Conservation (phyloP, 495 filamentous ascomycete genomes). For the Podospora pseudopauciseta region DNA sequence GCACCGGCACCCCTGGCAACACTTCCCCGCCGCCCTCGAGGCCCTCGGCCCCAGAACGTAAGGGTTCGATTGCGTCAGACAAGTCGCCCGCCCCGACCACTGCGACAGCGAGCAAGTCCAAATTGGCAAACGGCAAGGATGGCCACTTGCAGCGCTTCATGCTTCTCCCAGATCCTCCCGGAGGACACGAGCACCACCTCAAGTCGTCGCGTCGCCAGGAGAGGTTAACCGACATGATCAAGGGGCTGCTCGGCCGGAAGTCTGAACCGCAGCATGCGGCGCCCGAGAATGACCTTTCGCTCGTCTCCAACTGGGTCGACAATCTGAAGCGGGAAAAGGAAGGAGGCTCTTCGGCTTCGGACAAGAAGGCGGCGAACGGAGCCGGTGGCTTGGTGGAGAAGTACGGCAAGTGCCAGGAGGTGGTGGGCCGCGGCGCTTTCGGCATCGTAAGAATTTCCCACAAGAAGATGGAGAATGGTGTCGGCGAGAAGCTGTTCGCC, state of each 20-base stretch:
- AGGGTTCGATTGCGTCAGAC: slow-evolving; percentile 31
- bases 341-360: slow-evolving; percentile 52
- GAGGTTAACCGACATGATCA: slow-evolving; percentile 88
- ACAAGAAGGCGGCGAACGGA: slow-evolving; percentile 74
- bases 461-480: slow-evolving; percentile 82
- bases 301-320: slow-evolving; percentile 95
- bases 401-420: slow-evolving; percentile 97
- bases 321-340: slow-evolving; percentile 82
- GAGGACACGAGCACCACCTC: slow-evolving; percentile 80
- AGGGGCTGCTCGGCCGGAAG: slow-evolving; percentile 69
- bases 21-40: slow-evolving; percentile 21
- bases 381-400: slow-evolving; percentile 88
- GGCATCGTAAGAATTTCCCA: slow-evolving; percentile 98
- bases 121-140: slow-evolving; percentile 28
- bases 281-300: slow-evolving; percentile 76
- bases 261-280: slow-evolving; percentile 59
- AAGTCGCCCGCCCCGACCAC: slow-evolving; percentile 18
- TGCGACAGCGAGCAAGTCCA: slow-evolving; percentile 17
- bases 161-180: slow-evolving; percentile 39
- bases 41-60: slow-evolving; percentile 28
- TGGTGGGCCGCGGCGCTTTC: slow-evolving; percentile 96
- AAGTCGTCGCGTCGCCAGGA: slow-evolving; percentile 87
- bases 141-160: slow-evolving; percentile 42
- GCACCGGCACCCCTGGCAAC: slow-evolving; percentile 4
- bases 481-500: slow-evolving; percentile 85